Evolutionary conservation across 768 basidiomycete species (phyloP), one percentile per base, ranked within the genome.

Genomic region (Pleurotus tuoliensis): DNA sequence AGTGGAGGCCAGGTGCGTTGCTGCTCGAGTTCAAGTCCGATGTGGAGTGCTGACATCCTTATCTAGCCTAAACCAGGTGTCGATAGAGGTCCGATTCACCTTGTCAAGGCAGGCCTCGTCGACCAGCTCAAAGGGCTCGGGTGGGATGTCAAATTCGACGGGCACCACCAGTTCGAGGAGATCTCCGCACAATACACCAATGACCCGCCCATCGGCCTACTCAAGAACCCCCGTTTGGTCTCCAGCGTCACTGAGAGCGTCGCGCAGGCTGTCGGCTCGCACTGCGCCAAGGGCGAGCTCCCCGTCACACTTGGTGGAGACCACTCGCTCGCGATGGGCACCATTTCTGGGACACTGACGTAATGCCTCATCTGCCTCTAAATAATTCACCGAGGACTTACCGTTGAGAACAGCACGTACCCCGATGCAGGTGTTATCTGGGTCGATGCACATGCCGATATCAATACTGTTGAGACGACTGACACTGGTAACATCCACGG

Each of bases 361-460:
- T 90, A 69, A 66, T 55, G 40, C 27, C 22, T 45, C 15, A 25
- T 49, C 49, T 55, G 12, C 8, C 47, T n/a, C 54, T 24, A 6
- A 20, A 50, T 25, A 37, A 50, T 27, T 38, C 59, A 22, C 65
- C 54, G 50, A 16, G 55, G 49, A 16, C 18, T 20, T 22, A 39
- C 55, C 47, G 16, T 48, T 16, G 13, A 13, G n/a, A 27, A 22
- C 49, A 92, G 91, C 56, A 75, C 78, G 46, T 80, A 91, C 66
- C 87, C 90, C 11, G 82, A 92, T 25, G 86, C 90, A 20, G 91
- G 92, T 67, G 87, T 99, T 37, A 76, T 99, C 59, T 98, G 97
- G 97, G 77, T 98, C 58, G 97, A 99, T 67, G 97, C 97, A 2
- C 97, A 98, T 64, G 89, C 94, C 16, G 97, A 98, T 68, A 93